Evolutionary conservation across 2,329 filamentous ascomycete genomes (phyloP).

Genomic region (Chaetoscypha palmicola): DNA sequence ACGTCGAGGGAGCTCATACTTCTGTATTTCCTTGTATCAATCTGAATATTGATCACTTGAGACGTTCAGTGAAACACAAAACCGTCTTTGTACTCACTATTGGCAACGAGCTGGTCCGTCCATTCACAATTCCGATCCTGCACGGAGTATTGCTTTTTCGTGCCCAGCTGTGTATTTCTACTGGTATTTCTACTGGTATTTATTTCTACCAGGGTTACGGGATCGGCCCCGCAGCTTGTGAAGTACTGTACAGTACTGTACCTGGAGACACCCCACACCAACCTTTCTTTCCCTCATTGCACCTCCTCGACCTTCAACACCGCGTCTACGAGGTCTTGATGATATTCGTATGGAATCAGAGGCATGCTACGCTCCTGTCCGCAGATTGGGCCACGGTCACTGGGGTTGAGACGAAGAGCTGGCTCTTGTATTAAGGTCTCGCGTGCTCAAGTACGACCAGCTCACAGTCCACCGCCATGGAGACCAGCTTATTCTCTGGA

Average conservation of each 20-base stretch:
- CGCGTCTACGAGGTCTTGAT: constrained; percentile 1
- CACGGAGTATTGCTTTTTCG: neutral
- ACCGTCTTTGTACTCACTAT: neutral
- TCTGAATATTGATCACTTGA: too few species aligned
- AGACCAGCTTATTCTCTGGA: constrained; percentile 57
- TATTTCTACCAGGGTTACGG: neutral
- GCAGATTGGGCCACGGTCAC: constrained; percentile 28
- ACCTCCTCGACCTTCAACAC: neutral
- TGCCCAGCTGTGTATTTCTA: too few species aligned
- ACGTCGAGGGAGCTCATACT: neutral
- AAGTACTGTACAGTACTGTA: too few species aligned
- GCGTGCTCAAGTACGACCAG: constrained; percentile 10
- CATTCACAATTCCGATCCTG: too few species aligned
- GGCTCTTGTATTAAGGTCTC: constrained; percentile 10
- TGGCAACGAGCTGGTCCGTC: too few species aligned
- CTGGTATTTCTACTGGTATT: too few species aligned
- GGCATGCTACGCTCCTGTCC: constrained; percentile 31
- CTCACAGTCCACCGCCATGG: constrained; percentile 41
- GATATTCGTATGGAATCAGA: constrained; percentile 28
- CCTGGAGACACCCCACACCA: neutral
- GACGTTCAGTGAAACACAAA: neutral
- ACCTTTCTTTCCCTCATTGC: neutral
- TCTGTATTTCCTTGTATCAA: too few species aligned
- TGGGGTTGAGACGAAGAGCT: constrained; percentile 24
- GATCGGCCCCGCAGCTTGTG: neutral